Percentiles rank a stretch among this genome's conserved stretches.
Evolutionary conservation across 2,329 filamentous ascomycete genomes (phyloP).

Genomic region (Sclerotinia spermophila): DNA sequence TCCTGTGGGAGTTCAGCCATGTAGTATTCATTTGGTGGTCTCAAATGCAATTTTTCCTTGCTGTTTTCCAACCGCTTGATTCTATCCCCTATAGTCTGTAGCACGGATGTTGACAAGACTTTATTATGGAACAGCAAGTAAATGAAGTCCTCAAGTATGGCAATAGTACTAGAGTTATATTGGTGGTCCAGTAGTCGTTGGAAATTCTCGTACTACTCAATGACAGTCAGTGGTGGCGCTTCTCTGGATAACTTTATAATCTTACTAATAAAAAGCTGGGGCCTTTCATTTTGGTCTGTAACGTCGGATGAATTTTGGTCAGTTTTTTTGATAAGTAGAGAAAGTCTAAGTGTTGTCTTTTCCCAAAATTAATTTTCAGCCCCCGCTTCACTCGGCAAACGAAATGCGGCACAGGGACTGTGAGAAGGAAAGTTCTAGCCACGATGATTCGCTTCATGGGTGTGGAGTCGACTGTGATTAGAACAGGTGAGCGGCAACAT

Average conservation of each 20-base stretch:
- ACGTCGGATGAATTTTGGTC: neutral
- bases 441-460: neutral
- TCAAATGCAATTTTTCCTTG: neutral
- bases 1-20: neutral
- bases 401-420: neutral
- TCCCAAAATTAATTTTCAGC: neutral
- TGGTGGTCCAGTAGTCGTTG: neutral
- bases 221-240: neutral
- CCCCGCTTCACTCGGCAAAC: neutral
- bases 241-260: neutral
- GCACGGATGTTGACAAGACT: neutral
- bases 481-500: neutral
- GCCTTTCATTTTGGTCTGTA: neutral
- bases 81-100: neutral
- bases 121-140: neutral
- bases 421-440: neutral
- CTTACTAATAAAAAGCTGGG: neutral
- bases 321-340: neutral
- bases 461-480: neutral
- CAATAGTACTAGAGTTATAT: neutral
- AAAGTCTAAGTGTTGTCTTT: neutral
- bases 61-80: neutral
- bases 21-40: neutral
- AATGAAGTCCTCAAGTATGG: neutral
- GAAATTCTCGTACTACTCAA: neutral